Evolutionary conservation across 106 monocot genomes (phyloP).

Genomic region (Acorus gramineus): DNA sequence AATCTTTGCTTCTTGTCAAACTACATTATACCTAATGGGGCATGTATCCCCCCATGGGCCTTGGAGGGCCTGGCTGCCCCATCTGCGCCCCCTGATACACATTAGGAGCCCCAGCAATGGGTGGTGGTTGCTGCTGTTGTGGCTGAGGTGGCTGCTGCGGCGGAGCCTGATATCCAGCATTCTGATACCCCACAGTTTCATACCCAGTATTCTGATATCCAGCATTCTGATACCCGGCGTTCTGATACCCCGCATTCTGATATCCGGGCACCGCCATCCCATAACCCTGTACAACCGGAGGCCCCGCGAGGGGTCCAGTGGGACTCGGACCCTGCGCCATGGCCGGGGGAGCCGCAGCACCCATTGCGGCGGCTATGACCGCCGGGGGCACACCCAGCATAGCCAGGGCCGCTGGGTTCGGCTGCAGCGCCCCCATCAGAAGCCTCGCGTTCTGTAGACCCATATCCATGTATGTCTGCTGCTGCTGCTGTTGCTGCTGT

Average conservation of each 20-base stretch:
- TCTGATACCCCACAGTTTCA: slow-evolving; percentile 27
- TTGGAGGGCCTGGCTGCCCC: slow-evolving; percentile 34
- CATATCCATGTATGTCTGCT: slow-evolving; percentile 32
- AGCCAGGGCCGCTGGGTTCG: slow-evolving; percentile 54
- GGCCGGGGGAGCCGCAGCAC: slow-evolving; percentile 19
- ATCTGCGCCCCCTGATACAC: slow-evolving; percentile 38
- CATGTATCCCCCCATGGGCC: slow-evolving; percentile 53
- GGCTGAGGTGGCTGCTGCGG: slow-evolving; percentile 9
- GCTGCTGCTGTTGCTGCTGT: slow-evolving; percentile 1
- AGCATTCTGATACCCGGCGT: too few species aligned
- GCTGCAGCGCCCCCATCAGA: slow-evolving; percentile 37
- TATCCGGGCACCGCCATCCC: slow-evolving; percentile 36
- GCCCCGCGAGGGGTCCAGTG: slow-evolving; percentile 3
- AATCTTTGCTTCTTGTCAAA: background rate
- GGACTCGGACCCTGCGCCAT: background rate
- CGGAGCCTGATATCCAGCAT: slow-evolving; percentile 40
- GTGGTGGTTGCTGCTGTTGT: slow-evolving; percentile 33
- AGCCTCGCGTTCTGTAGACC: slow-evolving; percentile 28
- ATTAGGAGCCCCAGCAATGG: slow-evolving; percentile 23
- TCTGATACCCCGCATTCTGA: slow-evolving; percentile 47
- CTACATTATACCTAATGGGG: slow-evolving; percentile 38
- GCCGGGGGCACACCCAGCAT: slow-evolving; percentile 60
- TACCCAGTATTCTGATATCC: too few species aligned
- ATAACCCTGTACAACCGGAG: slow-evolving; percentile 19
- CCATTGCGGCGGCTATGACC: slow-evolving; percentile 58